Evolutionary conservation across 164 flowering plant genomes (phyloP).

Genomic region (Taxillus chinensis): DNA sequence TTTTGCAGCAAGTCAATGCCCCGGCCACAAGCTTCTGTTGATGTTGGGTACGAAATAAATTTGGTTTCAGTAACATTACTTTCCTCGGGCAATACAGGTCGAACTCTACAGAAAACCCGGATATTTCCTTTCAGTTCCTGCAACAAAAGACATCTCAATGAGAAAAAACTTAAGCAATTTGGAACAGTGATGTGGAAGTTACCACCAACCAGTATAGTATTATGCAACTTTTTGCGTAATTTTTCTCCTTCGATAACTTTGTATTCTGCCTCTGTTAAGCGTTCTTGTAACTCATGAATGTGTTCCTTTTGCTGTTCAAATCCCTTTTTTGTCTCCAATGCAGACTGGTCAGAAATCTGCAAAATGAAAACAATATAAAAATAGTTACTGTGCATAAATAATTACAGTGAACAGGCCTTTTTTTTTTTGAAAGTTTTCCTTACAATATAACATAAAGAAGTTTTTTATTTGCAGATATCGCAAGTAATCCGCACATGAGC

Average conservation of each 20-base stretch:
- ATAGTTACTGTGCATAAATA: background rate
- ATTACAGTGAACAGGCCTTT: background rate
- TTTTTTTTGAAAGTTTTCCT: background rate
- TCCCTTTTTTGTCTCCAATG: constrained; percentile 40
- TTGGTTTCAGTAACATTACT: constrained; percentile 38
- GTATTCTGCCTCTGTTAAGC: constrained; percentile 59
- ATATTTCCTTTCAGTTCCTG: constrained; percentile 99
- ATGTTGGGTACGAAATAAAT: constrained; percentile 57
- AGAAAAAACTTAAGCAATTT: background rate
- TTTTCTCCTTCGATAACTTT: constrained; percentile 79
- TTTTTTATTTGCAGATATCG: no score
- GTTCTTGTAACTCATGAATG: constrained; percentile 42
- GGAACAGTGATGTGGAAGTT: background rate
- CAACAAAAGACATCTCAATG: constrained; percentile 8
- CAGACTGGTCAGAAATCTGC: constrained; percentile 55
- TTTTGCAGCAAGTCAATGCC: constrained; percentile 70
- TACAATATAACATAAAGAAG: background rate
- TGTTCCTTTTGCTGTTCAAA: constrained; percentile 51
- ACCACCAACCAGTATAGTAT: constrained; percentile 63
- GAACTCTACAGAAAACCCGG: constrained; percentile 92
- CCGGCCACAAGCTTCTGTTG: constrained; percentile 63
- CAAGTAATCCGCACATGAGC: no score
- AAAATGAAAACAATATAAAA: background rate
- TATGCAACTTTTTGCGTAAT: constrained; percentile 79
- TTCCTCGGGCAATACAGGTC: constrained; percentile 81